Conservation (phyloP, 495 filamentous ascomycete species). For the Amphirosellinia nigrospora region DNA sequence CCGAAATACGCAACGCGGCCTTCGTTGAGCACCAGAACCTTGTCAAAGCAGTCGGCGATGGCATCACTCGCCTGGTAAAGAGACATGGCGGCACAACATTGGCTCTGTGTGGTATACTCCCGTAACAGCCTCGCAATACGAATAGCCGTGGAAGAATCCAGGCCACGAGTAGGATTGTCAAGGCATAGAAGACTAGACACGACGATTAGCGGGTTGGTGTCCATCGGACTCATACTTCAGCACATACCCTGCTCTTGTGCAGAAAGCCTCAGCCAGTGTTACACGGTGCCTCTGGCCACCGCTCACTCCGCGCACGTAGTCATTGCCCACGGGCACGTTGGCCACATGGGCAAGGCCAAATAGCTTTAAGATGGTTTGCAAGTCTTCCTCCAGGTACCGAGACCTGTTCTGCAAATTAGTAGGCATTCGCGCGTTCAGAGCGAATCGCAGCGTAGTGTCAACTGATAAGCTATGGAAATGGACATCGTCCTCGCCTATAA, state of each 20-base stretch:
- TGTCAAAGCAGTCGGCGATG: slow-evolving; percentile 69
- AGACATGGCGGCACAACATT: slow-evolving; percentile 64
- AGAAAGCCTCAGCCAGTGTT: slow-evolving; percentile 59
- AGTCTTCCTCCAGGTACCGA: background rate
- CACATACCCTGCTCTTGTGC: slow-evolving; percentile 54
- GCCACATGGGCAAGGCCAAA: slow-evolving; percentile 73
- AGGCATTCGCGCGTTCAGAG: background rate
- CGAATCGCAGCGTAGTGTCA: background rate
- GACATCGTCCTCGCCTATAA: background rate
- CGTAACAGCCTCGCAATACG: slow-evolving; percentile 56
- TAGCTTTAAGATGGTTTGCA: slow-evolving; percentile 46
- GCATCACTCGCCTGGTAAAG: slow-evolving; percentile 76
- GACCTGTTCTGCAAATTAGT: background rate
- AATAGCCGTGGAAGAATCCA: slow-evolving; percentile 56
- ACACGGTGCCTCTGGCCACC: slow-evolving; percentile 66
- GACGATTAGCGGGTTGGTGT: background rate
- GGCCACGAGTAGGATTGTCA: slow-evolving; percentile 59
- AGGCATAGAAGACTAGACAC: slow-evolving; percentile 47
- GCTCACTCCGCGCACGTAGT: slow-evolving; percentile 76
- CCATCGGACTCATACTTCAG: background rate
- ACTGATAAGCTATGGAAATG: slow-evolving; percentile 3
- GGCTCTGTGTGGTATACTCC: slow-evolving; percentile 61
- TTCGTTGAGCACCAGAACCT: slow-evolving; percentile 68
- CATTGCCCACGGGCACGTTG: slow-evolving; percentile 85
- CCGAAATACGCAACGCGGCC: slow-evolving; percentile 73